These are phyloP conservation scores for Lolium rigidum DNA, from an alignment of 176 grass and related monocot genomes.

Conservation along the genomic window DNA sequence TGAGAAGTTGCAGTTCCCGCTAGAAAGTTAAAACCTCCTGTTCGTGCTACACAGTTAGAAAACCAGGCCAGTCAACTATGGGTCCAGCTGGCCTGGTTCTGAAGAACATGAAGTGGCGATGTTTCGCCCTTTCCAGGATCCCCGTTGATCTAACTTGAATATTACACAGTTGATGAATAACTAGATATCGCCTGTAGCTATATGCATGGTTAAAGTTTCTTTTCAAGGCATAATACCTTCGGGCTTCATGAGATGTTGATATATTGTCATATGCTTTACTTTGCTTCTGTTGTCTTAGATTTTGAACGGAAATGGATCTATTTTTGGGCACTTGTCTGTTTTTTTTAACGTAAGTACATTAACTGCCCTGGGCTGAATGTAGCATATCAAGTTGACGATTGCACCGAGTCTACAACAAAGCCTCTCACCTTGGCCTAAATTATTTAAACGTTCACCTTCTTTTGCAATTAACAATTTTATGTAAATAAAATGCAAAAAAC, in stretches of 20 bases:
- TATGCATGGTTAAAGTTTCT: constrained; percentile 11
- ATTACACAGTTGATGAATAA: constrained; percentile 48
- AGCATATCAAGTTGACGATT: too few relatives aligned
- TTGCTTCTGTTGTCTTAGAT: not conserved
- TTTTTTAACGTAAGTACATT: not conserved
- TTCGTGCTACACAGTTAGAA: constrained; percentile 46
- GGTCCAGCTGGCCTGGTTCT: not conserved
- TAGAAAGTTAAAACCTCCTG: constrained; percentile 43
- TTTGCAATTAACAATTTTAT: too few relatives aligned
- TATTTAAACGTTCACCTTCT: too few relatives aligned
- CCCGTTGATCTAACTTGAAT: constrained; percentile 37
- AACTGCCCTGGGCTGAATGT: not conserved
- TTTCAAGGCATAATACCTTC: not conserved
- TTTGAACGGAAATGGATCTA: not conserved
- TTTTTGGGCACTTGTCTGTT: not conserved
- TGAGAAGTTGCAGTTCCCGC: constrained; percentile 69
- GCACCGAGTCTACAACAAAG: too few relatives aligned
- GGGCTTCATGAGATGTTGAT: constrained; percentile 6
- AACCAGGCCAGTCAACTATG: not conserved
- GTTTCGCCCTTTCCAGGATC: constrained; percentile 15
- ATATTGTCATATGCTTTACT: constrained; percentile 6
- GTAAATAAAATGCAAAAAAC: too few relatives aligned
- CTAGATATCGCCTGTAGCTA: constrained; percentile 6
- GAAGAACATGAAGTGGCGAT: constrained; percentile 7
- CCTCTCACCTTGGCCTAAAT: too few relatives aligned